Conservation (phyloP, 306 rosid species). For the Oemleria cerasiformis region DNA sequence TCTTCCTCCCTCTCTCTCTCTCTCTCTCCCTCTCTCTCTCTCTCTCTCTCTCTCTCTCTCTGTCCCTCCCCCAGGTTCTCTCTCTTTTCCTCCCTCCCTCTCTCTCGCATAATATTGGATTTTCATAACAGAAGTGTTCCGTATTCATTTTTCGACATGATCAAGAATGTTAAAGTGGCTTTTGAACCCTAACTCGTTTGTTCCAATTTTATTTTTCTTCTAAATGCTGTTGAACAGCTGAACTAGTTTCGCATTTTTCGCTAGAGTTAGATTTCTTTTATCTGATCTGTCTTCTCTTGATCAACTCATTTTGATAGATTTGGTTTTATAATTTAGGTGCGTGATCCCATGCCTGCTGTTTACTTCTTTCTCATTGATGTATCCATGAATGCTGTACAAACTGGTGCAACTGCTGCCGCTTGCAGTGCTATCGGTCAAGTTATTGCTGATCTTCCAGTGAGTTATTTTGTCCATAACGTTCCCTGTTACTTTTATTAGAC, state of each 20-base stretch:
- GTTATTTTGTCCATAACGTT: conserved; percentile 28
- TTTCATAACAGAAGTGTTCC: too few species aligned
- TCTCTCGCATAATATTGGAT: too few species aligned
- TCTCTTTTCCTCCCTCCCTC: too few species aligned
- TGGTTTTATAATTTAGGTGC: conserved; percentile 50
- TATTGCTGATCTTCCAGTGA: conserved; percentile 90
- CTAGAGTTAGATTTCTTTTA: conserved; percentile 1
- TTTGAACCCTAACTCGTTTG: neutral
- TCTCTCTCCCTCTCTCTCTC: too few species aligned
- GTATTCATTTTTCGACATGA: too few species aligned
- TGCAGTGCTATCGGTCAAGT: conserved; percentile 98
- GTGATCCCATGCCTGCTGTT: conserved; percentile 98
- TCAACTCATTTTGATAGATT: conserved; percentile 13
- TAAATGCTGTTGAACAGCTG: neutral
- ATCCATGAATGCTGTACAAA: conserved; percentile 93
- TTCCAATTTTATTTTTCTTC: neutral
- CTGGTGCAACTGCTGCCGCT: conserved; percentile 99
- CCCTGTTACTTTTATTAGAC: neutral
- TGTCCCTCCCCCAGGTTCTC: too few species aligned
- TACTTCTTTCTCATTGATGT: conserved; percentile 95
- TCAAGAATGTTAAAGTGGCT: neutral
- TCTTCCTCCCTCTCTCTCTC: too few species aligned
- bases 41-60: too few species aligned
- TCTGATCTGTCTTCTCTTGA: conserved; percentile 3
- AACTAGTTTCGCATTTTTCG: neutral